phyloP scores from a whole-genome alignment of 805 yeast genomes.

The Brettanomyces nanus region DNA sequence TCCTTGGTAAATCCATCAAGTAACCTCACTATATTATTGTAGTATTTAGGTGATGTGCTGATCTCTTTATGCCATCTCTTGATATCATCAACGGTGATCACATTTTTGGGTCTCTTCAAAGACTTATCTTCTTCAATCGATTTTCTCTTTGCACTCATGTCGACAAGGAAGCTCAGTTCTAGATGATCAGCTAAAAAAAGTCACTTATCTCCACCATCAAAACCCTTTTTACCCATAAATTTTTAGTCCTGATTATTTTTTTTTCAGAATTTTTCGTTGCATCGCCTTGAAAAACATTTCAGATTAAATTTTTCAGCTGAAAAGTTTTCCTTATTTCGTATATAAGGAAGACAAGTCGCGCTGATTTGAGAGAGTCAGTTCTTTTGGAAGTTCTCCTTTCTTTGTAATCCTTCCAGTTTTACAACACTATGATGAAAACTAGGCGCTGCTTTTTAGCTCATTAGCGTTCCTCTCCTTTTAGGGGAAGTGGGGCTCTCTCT shows the following conservation, averaged over 20 bases:
- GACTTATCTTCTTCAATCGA: not conserved
- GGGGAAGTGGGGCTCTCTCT: slow-evolving; percentile 9
- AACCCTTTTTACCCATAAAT: too few species aligned
- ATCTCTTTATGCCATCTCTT: slow-evolving; percentile 23
- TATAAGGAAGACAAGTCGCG: not conserved
- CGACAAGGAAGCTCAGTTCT: too few species aligned
- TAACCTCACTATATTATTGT: slow-evolving; percentile 46
- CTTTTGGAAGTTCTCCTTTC: slow-evolving; percentile 14
- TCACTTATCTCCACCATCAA: too few species aligned
- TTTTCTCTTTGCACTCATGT: not conserved
- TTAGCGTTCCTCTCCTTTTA: slow-evolving; percentile 23
- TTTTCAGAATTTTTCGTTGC: too few species aligned
- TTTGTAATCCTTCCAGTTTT: slow-evolving; percentile 58
- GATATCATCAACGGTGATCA: slow-evolving; percentile 17
- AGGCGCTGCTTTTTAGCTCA: slow-evolving; percentile 37
- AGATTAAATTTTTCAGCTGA: too few species aligned
- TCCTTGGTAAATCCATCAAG: slow-evolving; percentile 30
- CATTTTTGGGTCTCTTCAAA: not conserved
- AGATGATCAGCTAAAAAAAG: too few species aligned
- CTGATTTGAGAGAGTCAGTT: not conserved
- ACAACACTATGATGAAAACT: slow-evolving; percentile 52
- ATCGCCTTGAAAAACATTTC: too few species aligned
- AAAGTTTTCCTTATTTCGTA: too few species aligned
- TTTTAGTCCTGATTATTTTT: too few species aligned
- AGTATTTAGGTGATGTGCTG: slow-evolving; percentile 37